Percentiles rank a stretch among this genome's conserved stretches.
Conservation (phyloP, 176 grass and related monocot genomes). For the Rhynchospora pubera region DNA sequence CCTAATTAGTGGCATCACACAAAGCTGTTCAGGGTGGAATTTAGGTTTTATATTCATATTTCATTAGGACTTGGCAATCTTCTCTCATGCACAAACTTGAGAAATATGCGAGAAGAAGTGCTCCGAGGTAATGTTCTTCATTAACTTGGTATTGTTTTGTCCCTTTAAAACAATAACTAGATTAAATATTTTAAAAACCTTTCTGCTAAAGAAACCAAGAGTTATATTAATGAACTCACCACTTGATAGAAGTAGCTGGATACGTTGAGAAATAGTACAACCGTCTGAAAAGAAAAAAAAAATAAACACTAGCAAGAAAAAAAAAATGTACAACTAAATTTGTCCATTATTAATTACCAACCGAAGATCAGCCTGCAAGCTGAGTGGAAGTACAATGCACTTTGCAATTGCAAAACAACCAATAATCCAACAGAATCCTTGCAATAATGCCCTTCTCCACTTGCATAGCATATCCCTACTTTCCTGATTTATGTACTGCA, state of each 20-base stretch:
- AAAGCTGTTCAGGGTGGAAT: not conserved
- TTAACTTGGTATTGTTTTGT: not conserved
- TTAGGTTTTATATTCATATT: not conserved
- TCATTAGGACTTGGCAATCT: no score
- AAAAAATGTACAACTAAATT: not conserved
- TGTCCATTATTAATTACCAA: not conserved
- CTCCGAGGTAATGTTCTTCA: not conserved
- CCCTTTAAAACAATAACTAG: no score
- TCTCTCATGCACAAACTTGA: not conserved
- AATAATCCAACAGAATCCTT: constrained; percentile 42
- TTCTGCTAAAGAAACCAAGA: not conserved
- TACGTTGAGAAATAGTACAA: not conserved
- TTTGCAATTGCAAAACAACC: constrained; percentile 63
- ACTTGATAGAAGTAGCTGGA: not conserved
- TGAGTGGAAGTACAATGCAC: not conserved
- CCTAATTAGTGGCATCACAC: not conserved
- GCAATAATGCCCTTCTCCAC: constrained; percentile 60
- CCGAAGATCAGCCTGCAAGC: not conserved
- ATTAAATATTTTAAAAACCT: not conserved
- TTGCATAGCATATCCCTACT: constrained; percentile 35
- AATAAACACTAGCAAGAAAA: not conserved
- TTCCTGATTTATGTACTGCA: constrained; percentile 62
- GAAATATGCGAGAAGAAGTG: not conserved
- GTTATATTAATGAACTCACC: not conserved
- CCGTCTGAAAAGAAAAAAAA: not conserved